Evolutionary conservation across 352 stramenopile species (phyloP).

Genomic region (Saprolegnia diclina): DNA sequence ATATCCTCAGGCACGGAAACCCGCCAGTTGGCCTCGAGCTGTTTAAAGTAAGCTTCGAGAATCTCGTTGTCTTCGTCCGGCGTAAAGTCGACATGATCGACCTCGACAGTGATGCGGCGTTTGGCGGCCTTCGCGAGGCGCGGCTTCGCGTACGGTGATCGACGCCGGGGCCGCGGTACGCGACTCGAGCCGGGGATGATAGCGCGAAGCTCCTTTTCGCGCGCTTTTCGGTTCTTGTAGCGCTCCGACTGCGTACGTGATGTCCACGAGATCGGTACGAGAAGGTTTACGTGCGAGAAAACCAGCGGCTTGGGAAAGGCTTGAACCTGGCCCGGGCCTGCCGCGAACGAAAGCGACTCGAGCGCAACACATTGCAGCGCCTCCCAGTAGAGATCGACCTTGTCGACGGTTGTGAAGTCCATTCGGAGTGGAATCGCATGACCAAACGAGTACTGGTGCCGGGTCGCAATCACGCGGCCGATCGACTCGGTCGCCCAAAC

Average conservation of each 20-base stretch:
- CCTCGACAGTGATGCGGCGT: background rate
- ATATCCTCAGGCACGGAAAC: slow-evolving; percentile 19
- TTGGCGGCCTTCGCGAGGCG: background rate
- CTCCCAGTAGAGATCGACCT: slow-evolving; percentile 71
- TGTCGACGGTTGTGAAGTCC: slow-evolving; percentile 27
- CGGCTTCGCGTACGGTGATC: background rate
- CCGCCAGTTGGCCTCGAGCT: slow-evolving; percentile 17
- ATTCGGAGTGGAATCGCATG: slow-evolving; percentile 53
- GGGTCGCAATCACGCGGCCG: slow-evolving; percentile 9
- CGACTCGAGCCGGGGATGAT: background rate
- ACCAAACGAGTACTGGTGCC: slow-evolving; percentile 49
- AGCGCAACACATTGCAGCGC: slow-evolving; percentile 70
- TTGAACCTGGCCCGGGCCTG: background rate
- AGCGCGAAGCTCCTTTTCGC: background rate
- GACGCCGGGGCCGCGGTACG: background rate
- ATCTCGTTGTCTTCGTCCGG: slow-evolving; percentile 11
- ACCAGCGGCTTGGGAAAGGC: background rate
- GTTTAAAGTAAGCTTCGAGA: background rate
- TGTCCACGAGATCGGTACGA: slow-evolving; percentile 11
- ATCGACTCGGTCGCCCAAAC: background rate
- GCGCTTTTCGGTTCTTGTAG: background rate
- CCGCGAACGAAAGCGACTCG: slow-evolving; percentile 42
- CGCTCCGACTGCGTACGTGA: slow-evolving; percentile 7
- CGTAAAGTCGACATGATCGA: slow-evolving; percentile 14
- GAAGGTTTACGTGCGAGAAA: slow-evolving; percentile 2